Percentiles rank a stretch among this genome's conserved stretches.
Evolutionary conservation across 2,329 filamentous ascomycete species (phyloP).

Genomic region (Colletotrichum sp.): DNA sequence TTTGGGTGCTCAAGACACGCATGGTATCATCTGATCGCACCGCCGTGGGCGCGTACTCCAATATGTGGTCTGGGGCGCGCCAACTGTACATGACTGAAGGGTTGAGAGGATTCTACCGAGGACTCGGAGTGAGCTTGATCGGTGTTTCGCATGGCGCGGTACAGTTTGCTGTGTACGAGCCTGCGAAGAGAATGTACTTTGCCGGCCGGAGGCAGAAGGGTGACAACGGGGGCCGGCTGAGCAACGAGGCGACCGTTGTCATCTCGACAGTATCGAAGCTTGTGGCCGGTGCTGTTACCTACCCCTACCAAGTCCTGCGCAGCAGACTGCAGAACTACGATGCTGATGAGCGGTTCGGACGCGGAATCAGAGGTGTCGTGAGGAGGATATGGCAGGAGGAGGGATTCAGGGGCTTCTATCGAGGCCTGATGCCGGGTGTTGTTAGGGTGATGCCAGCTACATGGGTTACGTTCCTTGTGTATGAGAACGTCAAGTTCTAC

Average conservation of each 20-base stretch:
- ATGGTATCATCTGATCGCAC: slow-evolving; percentile 87
- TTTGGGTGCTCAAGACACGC: slow-evolving; percentile 98
- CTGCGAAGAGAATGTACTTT: slow-evolving; percentile 62
- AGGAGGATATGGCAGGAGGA: slow-evolving; percentile 79
- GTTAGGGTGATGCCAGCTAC: slow-evolving; percentile 91
- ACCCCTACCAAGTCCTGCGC: slow-evolving; percentile 92
- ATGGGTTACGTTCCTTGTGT: slow-evolving; percentile 95
- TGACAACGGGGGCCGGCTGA: slow-evolving; percentile 46
- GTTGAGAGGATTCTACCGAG: slow-evolving; percentile 82
- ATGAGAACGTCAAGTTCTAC: slow-evolving; percentile 88
- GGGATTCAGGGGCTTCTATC: slow-evolving; percentile 85
- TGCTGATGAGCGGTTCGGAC: slow-evolving; percentile 75
- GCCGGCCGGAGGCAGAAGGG: slow-evolving; percentile 36
- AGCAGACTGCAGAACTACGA: slow-evolving; percentile 90
- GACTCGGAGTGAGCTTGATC: slow-evolving; percentile 80
- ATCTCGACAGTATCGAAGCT: slow-evolving; percentile 85
- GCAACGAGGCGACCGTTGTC: slow-evolving; percentile 78
- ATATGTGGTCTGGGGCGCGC: slow-evolving; percentile 72
- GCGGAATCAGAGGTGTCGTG: slow-evolving; percentile 73
- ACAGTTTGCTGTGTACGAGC: slow-evolving; percentile 95
- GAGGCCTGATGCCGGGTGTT: slow-evolving; percentile 87
- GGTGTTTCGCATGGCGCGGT: slow-evolving; percentile 92
- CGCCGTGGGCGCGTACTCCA: slow-evolving; percentile 79
- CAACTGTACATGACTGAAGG: slow-evolving; percentile 77
- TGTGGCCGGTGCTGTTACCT: slow-evolving; percentile 87